Base-by-base conservation (phyloP, 2,329 filamentous ascomycete species). In the Hymenoscyphus scutula region DNA sequence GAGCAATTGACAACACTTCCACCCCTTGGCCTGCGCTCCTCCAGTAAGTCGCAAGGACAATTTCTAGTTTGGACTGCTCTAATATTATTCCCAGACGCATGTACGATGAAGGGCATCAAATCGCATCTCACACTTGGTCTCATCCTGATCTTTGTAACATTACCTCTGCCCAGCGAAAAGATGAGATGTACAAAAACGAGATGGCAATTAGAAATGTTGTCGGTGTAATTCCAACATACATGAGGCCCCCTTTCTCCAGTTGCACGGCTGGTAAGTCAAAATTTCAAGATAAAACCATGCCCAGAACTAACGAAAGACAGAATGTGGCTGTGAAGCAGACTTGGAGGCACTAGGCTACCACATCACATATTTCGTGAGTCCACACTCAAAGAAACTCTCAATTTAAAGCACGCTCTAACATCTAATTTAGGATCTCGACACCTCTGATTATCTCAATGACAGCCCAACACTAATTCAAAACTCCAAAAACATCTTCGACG, bases 91-190 rank as follows among this genome's bases (percentile, higher is more conserved):
- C 38, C 19, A 68, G 65, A 58, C 67, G 68, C 6, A 69, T 71
- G 66, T 69, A 68, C 38, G 58, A 45, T 13, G 80, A 82, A 5
- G 83, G 82, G 17, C 85, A 88, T 72, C 85, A 88, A 71, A 76
- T 88, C 62, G 85, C 82, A 61, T 82, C 79, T 19, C 85, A 84
- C 72, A 83, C 81, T 10, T 84, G 81, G 81, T 80, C 78, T 2
- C 81, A 84, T 66, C 72, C 78, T 58, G 77, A 81, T 63, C 70
- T 82, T 59, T 78, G 76, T 67, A 74, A 74, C 23, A 69, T 82
- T 60, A 77, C 76, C 4, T 73, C 76, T 25, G 68, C 71, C 3
- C 74, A 80, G 65, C 76, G 79, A 61, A 77, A 77, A 64, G 74
- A 81, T 56, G 80, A 79, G 66, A 82, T 84, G 77, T 72, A 74